phyloP scores from a whole-genome alignment of 805 yeast genomes.

The Lachancea sp. region DNA sequence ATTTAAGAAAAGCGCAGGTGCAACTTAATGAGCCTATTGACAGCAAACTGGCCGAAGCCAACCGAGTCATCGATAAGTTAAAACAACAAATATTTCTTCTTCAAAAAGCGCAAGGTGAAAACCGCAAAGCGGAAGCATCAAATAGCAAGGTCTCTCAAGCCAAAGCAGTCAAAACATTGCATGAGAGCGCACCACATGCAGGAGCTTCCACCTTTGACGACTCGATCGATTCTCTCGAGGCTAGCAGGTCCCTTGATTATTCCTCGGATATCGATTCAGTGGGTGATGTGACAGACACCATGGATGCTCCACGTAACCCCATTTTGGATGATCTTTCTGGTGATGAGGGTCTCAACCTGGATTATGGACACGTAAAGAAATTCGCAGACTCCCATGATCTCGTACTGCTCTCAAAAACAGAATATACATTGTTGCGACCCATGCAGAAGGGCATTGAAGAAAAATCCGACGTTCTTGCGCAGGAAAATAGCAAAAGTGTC shows the following conservation, averaged over 20 bases:
- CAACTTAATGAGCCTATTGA: not conserved
- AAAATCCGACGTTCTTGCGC: not conserved
- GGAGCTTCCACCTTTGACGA: conserved; percentile 1
- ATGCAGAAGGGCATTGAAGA: no score
- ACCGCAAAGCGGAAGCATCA: not conserved
- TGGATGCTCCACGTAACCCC: conserved; percentile 9
- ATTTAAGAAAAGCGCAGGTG: not conserved
- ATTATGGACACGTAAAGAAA: not conserved
- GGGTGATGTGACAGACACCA: conserved; percentile 10
- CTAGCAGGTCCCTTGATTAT: conserved; percentile 17
- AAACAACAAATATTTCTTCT: conserved; percentile 34
- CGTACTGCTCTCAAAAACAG: conserved; percentile 22
- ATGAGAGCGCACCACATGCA: not conserved
- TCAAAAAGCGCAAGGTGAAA: conserved; percentile 12
- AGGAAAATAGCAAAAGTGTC: not conserved
- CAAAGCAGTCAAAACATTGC: no score
- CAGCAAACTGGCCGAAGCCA: conserved; percentile 47
- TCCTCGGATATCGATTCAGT: conserved; percentile 7
- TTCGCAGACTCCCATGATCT: conserved; percentile 26
- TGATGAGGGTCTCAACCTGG: conserved; percentile 1
- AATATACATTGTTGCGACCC: conserved; percentile 8
- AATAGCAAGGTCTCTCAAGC: no score
- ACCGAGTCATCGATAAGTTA: conserved; percentile 54
- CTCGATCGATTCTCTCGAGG: conserved; percentile 7
- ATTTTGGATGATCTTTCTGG: conserved; percentile 1